These are phyloP conservation scores for Capsicum baccatum DNA, from an alignment of 257 asterid genomes.

Conservation along the genomic window DNA sequence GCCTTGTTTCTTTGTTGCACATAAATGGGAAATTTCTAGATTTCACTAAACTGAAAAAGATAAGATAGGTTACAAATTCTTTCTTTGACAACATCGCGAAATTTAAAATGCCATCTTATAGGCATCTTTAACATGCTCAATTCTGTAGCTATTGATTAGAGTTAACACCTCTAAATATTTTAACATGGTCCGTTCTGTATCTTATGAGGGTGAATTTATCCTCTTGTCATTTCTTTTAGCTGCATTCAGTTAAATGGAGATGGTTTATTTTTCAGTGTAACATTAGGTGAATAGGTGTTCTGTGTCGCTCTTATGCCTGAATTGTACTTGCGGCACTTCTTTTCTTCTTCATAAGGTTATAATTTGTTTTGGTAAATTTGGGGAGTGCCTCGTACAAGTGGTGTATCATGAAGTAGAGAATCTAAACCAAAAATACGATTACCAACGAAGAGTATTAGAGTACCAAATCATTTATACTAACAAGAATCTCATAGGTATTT, in stretches of 20 bases:
- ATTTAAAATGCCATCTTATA: background rate
- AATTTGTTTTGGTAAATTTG: background rate
- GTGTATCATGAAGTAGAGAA: background rate
- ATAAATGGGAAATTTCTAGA: background rate
- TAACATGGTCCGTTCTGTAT: slow-evolving; percentile 4
- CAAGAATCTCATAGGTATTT: background rate
- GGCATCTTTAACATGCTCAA: background rate
- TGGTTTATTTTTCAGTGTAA: slow-evolving; percentile 18
- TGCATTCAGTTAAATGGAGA: slow-evolving; percentile 16
- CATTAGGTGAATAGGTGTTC: background rate
- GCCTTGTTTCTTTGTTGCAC: slow-evolving; percentile 10
- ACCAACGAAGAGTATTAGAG: background rate
- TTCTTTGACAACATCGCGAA: background rate
- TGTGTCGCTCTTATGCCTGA: slow-evolving; percentile 1
- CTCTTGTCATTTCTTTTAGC: slow-evolving; percentile 3
- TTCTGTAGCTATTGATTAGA: background rate
- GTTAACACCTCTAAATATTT: background rate
- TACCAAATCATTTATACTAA: background rate
- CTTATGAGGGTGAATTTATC: background rate
- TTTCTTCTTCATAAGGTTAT: slow-evolving; percentile 15
- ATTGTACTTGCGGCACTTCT: background rate
- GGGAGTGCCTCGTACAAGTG: slow-evolving; percentile 13
- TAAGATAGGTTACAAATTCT: background rate
- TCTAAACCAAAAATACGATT: background rate
- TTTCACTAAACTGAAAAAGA: background rate